These are phyloP conservation scores for Penicillium sp. DNA, from an alignment of 2,329 filamentous ascomycete genomes.

Conservation along the genomic window DNA sequence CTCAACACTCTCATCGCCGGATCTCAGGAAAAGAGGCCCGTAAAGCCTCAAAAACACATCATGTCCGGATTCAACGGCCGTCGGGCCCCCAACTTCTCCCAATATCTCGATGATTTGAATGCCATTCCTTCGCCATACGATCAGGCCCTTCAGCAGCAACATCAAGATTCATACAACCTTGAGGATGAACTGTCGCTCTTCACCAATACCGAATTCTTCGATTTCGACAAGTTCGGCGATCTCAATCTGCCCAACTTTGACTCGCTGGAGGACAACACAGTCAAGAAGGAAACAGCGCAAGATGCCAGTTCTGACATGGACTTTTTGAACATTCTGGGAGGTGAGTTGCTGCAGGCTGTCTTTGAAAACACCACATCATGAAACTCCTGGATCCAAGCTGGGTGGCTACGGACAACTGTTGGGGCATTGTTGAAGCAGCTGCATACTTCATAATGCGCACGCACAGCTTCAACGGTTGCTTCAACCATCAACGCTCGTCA, in stretches of 20 bases:
- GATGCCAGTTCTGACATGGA: slow-evolving; percentile 32
- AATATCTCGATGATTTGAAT: slow-evolving; percentile 82
- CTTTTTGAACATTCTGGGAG: slow-evolving; percentile 37
- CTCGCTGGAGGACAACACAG: slow-evolving; percentile 27
- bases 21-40: too few species aligned
- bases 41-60: too few species aligned
- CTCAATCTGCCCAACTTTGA: slow-evolving; percentile 25
- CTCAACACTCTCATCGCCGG: too few species aligned
- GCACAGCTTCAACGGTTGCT: too few species aligned
- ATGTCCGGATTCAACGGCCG: too few species aligned
- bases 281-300: slow-evolving; percentile 20
- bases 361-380: too few species aligned
- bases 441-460: too few species aligned
- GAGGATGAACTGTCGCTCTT: slow-evolving; percentile 69
- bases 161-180: slow-evolving; percentile 54
- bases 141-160: slow-evolving; percentile 49
- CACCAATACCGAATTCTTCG: slow-evolving; percentile 73
- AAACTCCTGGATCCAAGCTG: too few species aligned
- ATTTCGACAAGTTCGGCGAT: slow-evolving; percentile 52
- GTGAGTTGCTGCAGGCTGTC: slow-evolving; percentile 19
- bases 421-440: too few species aligned
- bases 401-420: too few species aligned
- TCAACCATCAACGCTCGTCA: too few species aligned
- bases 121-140: slow-evolving; percentile 57
- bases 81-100: slow-evolving; percentile 85